Conservation (phyloP, 257 asterid species). For the Lycium ferocissimum region DNA sequence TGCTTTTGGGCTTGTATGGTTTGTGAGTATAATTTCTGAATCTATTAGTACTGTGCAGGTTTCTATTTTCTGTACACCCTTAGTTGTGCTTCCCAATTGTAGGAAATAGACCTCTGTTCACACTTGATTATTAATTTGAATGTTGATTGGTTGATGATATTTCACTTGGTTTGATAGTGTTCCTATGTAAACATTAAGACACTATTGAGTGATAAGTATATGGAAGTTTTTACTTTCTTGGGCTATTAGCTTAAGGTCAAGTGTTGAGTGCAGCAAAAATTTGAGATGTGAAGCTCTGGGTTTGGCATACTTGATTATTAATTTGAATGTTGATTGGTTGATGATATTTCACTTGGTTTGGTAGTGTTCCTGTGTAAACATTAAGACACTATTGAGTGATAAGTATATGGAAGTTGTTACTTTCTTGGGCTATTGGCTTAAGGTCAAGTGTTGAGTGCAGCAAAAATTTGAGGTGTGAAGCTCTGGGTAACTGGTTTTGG, state of each 20-base stretch:
- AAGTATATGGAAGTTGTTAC: background rate
- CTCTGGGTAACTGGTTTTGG: background rate
- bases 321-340: background rate
- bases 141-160: background rate
- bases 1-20: background rate
- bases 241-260: background rate
- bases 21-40: background rate
- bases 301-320: background rate
- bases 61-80: background rate
- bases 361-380: background rate
- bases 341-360: background rate
- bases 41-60: background rate
- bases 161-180: background rate
- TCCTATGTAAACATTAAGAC: background rate
- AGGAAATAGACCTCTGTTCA: background rate
- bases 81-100: background rate
- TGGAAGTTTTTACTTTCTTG: background rate
- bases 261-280: background rate
- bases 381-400: background rate
- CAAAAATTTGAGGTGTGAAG: background rate
- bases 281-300: background rate
- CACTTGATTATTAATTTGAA: background rate
- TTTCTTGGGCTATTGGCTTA: background rate
- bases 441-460: background rate
- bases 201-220: background rate